A percentile compares a stretch with the other conserved stretches of the same genome.
Evolutionary conservation across 352 stramenopile species (phyloP).

Genomic region (Globisporangium spinosum): DNA sequence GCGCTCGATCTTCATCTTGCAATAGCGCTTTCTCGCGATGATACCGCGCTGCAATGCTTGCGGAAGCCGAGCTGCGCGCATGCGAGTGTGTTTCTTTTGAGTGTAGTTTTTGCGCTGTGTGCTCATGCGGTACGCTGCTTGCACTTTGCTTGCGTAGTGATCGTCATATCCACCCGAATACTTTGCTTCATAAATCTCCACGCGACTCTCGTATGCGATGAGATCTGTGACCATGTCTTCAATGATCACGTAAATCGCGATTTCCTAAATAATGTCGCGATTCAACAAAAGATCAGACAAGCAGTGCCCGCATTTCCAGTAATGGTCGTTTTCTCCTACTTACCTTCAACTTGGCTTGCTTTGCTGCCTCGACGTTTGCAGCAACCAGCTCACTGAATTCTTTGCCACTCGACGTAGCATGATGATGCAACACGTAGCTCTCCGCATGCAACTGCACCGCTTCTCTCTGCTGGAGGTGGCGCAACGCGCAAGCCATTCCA

Average conservation of each 20-base stretch:
- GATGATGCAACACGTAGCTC: conserved; percentile 26
- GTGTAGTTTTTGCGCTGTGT: conserved; percentile 53
- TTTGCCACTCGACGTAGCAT: conserved; percentile 15
- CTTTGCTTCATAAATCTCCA: conserved; percentile 53
- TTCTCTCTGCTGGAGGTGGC: conserved; percentile 42
- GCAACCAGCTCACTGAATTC: conserved; percentile 24
- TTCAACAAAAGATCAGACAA: background rate
- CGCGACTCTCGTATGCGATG: conserved; percentile 49
- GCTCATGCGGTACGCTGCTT: conserved; percentile 70
- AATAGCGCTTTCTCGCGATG: conserved; percentile 43
- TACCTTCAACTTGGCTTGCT: conserved; percentile 36
- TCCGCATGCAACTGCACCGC: conserved; percentile 39
- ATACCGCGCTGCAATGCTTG: conserved; percentile 71
- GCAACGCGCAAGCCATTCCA: conserved; percentile 28
- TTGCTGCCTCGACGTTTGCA: conserved; percentile 33
- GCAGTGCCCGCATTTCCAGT: background rate
- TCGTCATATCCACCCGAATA: conserved; percentile 56
- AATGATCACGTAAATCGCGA: conserved; percentile 45
- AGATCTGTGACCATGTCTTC: conserved; percentile 60
- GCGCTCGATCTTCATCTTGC: conserved; percentile 52
- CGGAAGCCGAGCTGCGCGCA: conserved; percentile 52
- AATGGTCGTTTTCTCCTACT: background rate
- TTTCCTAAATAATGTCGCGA: conserved; percentile 25
- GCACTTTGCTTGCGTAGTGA: conserved; percentile 67
- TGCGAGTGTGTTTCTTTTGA: conserved; percentile 36